These are phyloP conservation scores for Endothia cerciana DNA, from an alignment of 2,329 filamentous ascomycete species.

Conservation along the genomic window DNA sequence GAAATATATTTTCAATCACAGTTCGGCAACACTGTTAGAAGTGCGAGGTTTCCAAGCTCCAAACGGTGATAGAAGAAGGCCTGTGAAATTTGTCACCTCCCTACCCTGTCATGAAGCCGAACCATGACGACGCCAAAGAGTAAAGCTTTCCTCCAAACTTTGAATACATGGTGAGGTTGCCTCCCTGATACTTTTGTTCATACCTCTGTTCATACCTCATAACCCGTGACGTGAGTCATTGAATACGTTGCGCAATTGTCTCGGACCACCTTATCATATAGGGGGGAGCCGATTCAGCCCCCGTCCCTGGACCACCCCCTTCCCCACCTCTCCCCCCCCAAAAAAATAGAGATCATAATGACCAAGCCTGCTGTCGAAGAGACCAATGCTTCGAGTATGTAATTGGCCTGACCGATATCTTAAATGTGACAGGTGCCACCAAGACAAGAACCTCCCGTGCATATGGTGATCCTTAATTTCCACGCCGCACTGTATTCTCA, in stretches of 20 bases:
- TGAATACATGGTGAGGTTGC: neutral
- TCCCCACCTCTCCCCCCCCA: too few relatives aligned
- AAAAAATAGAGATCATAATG: neutral
- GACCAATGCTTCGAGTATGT: neutral
- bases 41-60: neutral
- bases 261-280: neutral
- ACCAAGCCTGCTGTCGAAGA: neutral
- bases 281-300: neutral
- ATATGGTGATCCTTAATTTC: neutral
- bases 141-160: neutral
- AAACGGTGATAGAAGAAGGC: neutral
- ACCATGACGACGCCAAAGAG: neutral
- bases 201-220: conserved; percentile 16
- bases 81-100: neutral
- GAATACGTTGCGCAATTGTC: neutral
- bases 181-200: conserved; percentile 10
- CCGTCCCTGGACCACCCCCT: neutral
- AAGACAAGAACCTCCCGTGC: neutral
- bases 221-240: conserved; percentile 13
- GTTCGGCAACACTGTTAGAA: neutral
- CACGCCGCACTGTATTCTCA: neutral
- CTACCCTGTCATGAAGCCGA: neutral
- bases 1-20: neutral
- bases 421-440: neutral
- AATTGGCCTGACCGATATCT: neutral